A percentile compares a stretch with the other conserved stretches of the same genome.
Evolutionary conservation across 2,329 filamentous ascomycete species (phyloP).

Genomic region (Pezicula carpinea): DNA sequence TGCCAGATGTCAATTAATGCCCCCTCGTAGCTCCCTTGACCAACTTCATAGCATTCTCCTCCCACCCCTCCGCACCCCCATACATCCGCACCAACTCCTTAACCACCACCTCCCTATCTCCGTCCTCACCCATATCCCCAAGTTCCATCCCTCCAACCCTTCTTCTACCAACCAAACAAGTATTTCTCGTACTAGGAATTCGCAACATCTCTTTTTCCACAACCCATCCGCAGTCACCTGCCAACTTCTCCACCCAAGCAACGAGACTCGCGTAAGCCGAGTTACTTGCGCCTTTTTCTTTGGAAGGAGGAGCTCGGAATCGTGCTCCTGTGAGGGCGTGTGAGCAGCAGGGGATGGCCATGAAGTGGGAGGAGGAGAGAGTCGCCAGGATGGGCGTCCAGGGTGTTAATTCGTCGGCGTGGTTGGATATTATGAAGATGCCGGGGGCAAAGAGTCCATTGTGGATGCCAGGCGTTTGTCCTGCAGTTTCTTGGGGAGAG

Average conservation of each 20-base stretch:
- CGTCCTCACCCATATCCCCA: constrained; percentile 36
- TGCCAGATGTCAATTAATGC: too few species aligned
- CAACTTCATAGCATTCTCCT: constrained; percentile 52
- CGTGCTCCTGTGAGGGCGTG: constrained; percentile 73
- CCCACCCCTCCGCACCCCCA: constrained; percentile 49
- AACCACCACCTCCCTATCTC: too few species aligned
- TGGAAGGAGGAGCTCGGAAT: constrained; percentile 62
- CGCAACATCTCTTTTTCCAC: constrained; percentile 81
- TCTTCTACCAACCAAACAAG: constrained; percentile 68
- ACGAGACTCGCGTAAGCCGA: constrained; percentile 84
- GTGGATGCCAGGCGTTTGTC: constrained; percentile 41
- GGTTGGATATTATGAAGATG: constrained; percentile 94
- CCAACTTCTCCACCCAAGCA: constrained; percentile 68
- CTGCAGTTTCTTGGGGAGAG: constrained; percentile 15
- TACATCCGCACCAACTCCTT: constrained; percentile 24
- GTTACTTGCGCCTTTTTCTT: constrained; percentile 28
- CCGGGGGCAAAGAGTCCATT: constrained; percentile 64
- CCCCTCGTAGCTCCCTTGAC: constrained; percentile 40
- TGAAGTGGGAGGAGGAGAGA: constrained; percentile 72
- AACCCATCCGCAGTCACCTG: constrained; percentile 66
- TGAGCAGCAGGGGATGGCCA: constrained; percentile 94
- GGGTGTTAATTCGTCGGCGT: constrained; percentile 90
- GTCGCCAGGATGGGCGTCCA: constrained; percentile 91
- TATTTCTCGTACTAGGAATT: constrained; percentile 89
- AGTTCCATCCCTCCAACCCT: constrained; percentile 20